phyloP scores from a whole-genome alignment of 2,329 filamentous ascomycete species.

The Coniochaeta sp. region DNA sequence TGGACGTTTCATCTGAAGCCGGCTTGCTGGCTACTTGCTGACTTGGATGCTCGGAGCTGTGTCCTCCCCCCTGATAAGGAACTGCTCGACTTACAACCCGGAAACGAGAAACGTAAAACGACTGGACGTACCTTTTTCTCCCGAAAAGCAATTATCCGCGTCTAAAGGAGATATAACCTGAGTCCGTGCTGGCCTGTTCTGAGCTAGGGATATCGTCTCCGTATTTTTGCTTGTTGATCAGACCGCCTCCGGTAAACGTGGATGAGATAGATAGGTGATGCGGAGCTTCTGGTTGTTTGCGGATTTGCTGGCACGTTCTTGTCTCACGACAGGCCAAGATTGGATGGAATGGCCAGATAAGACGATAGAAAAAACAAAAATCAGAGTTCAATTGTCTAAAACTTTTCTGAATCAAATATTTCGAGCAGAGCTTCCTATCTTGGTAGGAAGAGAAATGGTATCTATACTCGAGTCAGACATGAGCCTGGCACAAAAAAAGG shows the following conservation, averaged over 20 bases:
- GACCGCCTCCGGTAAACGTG: background rate
- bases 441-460: background rate
- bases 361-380: background rate
- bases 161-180: background rate
- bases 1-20: background rate
- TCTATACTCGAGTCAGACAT: background rate
- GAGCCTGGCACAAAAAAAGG: background rate
- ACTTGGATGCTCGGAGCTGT: background rate
- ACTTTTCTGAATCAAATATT: background rate
- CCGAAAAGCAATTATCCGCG: constrained; percentile 1
- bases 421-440: background rate
- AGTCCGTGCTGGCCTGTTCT: background rate
- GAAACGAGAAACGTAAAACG: background rate
- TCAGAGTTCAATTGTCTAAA: background rate
- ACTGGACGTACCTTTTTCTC: constrained; percentile 1
- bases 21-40: background rate
- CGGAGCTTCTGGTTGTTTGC: background rate
- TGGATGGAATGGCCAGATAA: background rate
- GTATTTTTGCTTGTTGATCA: background rate
- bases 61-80: background rate
- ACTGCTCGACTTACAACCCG: background rate
- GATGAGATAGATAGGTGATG: background rate
- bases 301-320: background rate
- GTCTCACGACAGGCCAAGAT: background rate
- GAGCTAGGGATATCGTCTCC: background rate